Percentiles rank a stretch among this genome's conserved stretches.
phyloP scores from a whole-genome alignment of 2,329 filamentous ascomycete species.

The Byssoonygena ceratinophila region DNA sequence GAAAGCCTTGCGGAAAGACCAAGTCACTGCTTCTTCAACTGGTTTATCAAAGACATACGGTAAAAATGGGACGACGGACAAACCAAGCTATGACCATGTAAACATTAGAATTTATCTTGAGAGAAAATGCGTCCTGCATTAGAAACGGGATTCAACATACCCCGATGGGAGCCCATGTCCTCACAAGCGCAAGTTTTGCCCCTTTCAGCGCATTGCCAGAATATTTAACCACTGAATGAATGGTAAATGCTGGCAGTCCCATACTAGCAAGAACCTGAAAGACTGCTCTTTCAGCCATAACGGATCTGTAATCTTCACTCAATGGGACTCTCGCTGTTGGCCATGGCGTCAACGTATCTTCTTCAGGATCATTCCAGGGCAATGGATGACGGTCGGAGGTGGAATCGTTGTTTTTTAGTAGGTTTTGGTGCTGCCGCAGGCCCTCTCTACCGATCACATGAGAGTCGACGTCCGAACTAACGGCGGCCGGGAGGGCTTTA shows the following conservation, averaged over 20 bases:
- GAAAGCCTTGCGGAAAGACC: slow-evolving; percentile 75
- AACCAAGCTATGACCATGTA: slow-evolving; percentile 42
- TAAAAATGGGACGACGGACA: slow-evolving; percentile 68
- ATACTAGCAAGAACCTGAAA: slow-evolving; percentile 89
- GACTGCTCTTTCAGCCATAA: slow-evolving; percentile 81
- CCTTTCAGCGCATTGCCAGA: slow-evolving; percentile 77
- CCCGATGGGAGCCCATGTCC: slow-evolving; percentile 86
- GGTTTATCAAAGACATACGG: slow-evolving; percentile 82
- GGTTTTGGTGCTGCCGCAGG: slow-evolving; percentile 8
- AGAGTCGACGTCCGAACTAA: slow-evolving; percentile 6
- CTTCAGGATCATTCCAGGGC: slow-evolving; percentile 22
- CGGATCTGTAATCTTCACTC: slow-evolving; percentile 78
- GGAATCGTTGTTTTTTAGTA: neutral
- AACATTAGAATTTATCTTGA: neutral
- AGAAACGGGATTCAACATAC: slow-evolving; percentile 43
- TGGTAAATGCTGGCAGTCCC: slow-evolving; percentile 87
- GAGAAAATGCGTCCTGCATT: neutral
- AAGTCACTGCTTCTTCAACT: slow-evolving; percentile 84
- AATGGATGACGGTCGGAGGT: slow-evolving; percentile 18
- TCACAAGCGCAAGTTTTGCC: slow-evolving; percentile 60
- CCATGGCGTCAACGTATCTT: slow-evolving; percentile 28
- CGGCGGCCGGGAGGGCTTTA: slow-evolving; percentile 24
- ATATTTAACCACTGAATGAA: slow-evolving; percentile 85
- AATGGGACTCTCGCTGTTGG: slow-evolving; percentile 49
- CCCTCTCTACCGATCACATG: slow-evolving; percentile 8